phyloP scores from a whole-genome alignment of 2,329 filamentous ascomycete species.

The Fusarium graminum region DNA sequence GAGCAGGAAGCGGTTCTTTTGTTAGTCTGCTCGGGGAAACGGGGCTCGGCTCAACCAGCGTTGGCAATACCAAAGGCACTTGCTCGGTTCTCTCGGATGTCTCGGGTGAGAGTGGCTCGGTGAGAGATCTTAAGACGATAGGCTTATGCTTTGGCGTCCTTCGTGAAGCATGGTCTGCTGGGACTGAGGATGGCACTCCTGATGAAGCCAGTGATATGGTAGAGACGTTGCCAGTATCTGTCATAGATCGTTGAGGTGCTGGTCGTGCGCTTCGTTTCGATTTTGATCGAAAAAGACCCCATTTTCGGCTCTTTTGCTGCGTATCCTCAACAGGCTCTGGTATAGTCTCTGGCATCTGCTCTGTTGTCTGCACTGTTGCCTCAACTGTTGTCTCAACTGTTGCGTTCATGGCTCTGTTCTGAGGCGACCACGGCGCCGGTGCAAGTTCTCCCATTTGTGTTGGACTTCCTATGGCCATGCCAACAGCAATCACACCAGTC shows the following conservation, averaged over 20 bases:
- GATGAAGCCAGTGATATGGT: constrained; percentile 37
- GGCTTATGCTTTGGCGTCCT: constrained; percentile 58
- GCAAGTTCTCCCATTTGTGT: constrained; percentile 55
- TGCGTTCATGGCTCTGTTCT: constrained; percentile 47
- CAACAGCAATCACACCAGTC: constrained; percentile 65
- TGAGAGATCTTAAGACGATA: constrained; percentile 59
- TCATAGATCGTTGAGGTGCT: constrained; percentile 43
- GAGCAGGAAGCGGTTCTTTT: constrained; percentile 28
- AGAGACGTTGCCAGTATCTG: constrained; percentile 44
- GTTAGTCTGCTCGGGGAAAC: constrained; percentile 28
- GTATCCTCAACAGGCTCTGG: constrained; percentile 49
- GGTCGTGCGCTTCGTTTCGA: constrained; percentile 50
- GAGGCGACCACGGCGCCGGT: constrained; percentile 50
- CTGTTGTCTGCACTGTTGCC: constrained; percentile 34
- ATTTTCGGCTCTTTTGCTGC: constrained; percentile 65
- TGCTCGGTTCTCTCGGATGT: constrained; percentile 17
- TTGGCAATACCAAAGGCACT: constrained; percentile 17
- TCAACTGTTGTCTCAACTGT: constrained; percentile 38
- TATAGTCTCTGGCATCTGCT: constrained; percentile 30
- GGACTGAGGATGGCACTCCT: constrained; percentile 20
- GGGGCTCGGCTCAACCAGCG: constrained; percentile 18
- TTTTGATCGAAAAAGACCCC: constrained; percentile 68
- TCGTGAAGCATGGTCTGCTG: constrained; percentile 29
- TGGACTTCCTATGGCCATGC: constrained; percentile 81
- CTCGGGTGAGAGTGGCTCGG: constrained; percentile 52